phyloP scores from a whole-genome alignment of 805 yeast species.

The Diddensiella santjacobensis region DNA sequence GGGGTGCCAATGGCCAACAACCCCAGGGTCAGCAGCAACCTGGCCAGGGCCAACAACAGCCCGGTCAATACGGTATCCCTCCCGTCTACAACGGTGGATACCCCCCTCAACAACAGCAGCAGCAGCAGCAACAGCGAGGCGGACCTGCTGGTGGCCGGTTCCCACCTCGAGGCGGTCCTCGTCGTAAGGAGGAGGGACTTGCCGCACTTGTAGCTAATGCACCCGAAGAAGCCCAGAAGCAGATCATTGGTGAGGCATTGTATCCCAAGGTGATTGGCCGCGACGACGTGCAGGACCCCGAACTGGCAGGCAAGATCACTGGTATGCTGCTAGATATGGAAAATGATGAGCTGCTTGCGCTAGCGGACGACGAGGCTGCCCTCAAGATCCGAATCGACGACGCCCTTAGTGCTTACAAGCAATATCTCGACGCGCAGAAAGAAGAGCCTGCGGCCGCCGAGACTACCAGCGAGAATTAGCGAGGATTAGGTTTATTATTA shows the following conservation, averaged over 20 bases:
- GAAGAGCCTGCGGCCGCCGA: slow-evolving; percentile 26
- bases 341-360: slow-evolving; percentile 80
- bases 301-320: slow-evolving; percentile 95
- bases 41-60: slow-evolving; percentile 42
- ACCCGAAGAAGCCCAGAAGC: slow-evolving; percentile 93
- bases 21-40: slow-evolving; percentile 29
- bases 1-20: slow-evolving; percentile 84
- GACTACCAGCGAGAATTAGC: neutral
- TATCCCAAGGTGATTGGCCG: slow-evolving; percentile 87
- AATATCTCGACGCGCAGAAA: slow-evolving; percentile 60
- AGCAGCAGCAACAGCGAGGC: slow-evolving; percentile 18
- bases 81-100: slow-evolving; percentile 56
- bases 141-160: slow-evolving; percentile 12
- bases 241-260: slow-evolving; percentile 89
- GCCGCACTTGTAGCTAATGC: slow-evolving; percentile 61
- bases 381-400: slow-evolving; percentile 90
- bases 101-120: slow-evolving; percentile 29
- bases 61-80: slow-evolving; percentile 8
- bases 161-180: slow-evolving; percentile 31
- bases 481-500: too few species aligned
- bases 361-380: slow-evolving; percentile 84
- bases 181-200: slow-evolving; percentile 35
- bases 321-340: slow-evolving; percentile 98
- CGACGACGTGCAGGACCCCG: slow-evolving; percentile 83
- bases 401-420: slow-evolving; percentile 91